A percentile compares a stretch with the other conserved stretches of the same genome.
phyloP scores from a whole-genome alignment of 2,329 filamentous ascomycete genomes.

The Claviceps citrina region DNA sequence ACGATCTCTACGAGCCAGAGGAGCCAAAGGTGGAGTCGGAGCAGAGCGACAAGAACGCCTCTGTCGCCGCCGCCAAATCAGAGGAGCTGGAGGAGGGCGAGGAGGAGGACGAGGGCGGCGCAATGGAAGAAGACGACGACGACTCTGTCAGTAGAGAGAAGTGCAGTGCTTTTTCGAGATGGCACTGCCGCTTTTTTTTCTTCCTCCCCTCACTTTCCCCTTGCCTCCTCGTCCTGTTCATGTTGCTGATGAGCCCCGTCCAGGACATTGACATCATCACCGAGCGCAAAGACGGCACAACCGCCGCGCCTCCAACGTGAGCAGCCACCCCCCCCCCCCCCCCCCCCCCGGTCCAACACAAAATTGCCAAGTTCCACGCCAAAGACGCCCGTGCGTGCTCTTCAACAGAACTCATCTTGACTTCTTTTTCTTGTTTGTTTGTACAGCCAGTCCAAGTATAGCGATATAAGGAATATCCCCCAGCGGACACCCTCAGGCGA shows the following conservation, averaged over 20 bases:
- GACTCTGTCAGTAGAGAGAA: conserved; percentile 24
- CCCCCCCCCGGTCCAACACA: too few species aligned
- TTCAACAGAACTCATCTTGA: too few species aligned
- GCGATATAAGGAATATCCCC: conserved; percentile 50
- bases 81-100: conserved; percentile 49
- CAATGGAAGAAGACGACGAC: conserved; percentile 45
- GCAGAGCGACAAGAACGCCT: conserved; percentile 15
- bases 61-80: conserved; percentile 19
- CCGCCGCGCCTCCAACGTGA: conserved; percentile 42
- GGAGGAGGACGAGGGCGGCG: conserved; percentile 45
- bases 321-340: too few species aligned
- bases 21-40: conserved; percentile 30
- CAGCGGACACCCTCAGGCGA: conserved; percentile 42
- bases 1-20: conserved; percentile 51
- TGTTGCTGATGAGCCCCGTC: not conserved
- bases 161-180: too few species aligned
- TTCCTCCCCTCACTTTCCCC: not conserved
- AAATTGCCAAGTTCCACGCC: too few species aligned
- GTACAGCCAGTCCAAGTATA: conserved; percentile 43
- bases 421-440: too few species aligned
- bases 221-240: too few species aligned
- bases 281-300: conserved; percentile 49
- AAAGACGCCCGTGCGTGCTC: too few species aligned
- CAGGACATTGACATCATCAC: conserved; percentile 56
- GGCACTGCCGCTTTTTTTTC: too few species aligned